Percentiles rank a stretch among this genome's conserved stretches.
phyloP scores from a whole-genome alignment of 345 rosid species.

The Arabis alpina region DNA sequence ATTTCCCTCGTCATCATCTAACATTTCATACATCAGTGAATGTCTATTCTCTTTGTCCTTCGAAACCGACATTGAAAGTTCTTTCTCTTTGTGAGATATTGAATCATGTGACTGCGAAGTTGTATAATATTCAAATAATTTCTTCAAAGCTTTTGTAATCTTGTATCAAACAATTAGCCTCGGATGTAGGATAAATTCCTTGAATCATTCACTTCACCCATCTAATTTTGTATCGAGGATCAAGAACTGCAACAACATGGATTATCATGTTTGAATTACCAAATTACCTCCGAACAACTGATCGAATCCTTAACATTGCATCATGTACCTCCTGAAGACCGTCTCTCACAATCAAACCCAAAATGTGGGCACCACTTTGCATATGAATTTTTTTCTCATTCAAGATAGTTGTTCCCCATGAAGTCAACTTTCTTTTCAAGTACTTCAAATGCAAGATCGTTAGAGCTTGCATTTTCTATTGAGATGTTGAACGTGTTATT shows the following conservation, averaged over 20 bases:
- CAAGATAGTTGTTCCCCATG: background rate
- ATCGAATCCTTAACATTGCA: background rate
- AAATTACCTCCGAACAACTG: background rate
- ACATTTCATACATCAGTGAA: too few relatives aligned
- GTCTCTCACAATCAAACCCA: background rate
- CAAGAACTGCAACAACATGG: background rate
- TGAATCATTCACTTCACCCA: slow-evolving; percentile 14
- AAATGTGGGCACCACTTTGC: background rate
- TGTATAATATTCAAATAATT: background rate
- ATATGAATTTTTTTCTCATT: background rate
- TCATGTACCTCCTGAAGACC: background rate
- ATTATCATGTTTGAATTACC: background rate
- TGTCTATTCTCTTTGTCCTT: background rate
- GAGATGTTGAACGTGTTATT: background rate
- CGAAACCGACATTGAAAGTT: background rate
- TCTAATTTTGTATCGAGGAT: background rate
- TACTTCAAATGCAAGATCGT: background rate
- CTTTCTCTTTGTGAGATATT: background rate
- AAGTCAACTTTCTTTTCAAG: background rate
- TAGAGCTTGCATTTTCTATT: background rate
- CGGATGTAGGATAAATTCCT: background rate
- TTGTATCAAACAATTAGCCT: background rate
- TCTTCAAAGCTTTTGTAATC: background rate
- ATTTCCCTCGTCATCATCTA: too few relatives aligned
- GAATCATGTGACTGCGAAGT: background rate